phyloP scores from a whole-genome alignment of 2,329 filamentous ascomycete species.

The Fusarium tupiense region DNA sequence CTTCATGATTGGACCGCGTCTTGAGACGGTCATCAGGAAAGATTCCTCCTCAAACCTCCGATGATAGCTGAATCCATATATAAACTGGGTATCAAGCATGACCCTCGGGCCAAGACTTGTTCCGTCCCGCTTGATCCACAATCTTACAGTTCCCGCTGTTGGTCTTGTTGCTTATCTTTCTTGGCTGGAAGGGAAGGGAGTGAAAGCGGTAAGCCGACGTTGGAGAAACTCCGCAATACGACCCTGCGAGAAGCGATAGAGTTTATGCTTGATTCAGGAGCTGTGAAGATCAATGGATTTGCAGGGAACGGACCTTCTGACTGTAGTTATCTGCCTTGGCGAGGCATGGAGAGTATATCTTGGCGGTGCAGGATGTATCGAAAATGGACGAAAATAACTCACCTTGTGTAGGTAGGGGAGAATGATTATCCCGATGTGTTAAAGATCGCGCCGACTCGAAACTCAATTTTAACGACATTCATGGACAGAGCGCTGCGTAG shows the following conservation, averaged over 20 bases:
- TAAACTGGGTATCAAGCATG: background rate
- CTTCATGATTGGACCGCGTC: background rate
- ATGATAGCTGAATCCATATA: background rate
- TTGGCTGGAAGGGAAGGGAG: background rate
- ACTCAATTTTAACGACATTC: background rate
- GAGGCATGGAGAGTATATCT: background rate
- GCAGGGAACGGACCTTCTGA: background rate
- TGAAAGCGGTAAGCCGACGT: background rate
- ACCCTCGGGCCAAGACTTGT: background rate
- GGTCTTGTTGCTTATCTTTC: background rate
- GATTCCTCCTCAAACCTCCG: background rate
- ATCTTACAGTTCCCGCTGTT: background rate
- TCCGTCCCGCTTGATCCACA: background rate
- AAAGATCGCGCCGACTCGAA: background rate
- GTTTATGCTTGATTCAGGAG: background rate
- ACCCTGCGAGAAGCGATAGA: background rate
- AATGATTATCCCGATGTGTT: background rate
- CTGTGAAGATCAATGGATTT: background rate
- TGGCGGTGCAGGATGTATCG: background rate
- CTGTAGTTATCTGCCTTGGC: accelerated
- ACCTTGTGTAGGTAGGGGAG: background rate
- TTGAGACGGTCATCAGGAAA: background rate
- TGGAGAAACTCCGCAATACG: background rate
- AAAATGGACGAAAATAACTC: background rate
- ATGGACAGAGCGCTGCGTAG: accelerated